phyloP scores from a whole-genome alignment of 805 yeast species.

The Hanseniaspora valbyensis region DNA sequence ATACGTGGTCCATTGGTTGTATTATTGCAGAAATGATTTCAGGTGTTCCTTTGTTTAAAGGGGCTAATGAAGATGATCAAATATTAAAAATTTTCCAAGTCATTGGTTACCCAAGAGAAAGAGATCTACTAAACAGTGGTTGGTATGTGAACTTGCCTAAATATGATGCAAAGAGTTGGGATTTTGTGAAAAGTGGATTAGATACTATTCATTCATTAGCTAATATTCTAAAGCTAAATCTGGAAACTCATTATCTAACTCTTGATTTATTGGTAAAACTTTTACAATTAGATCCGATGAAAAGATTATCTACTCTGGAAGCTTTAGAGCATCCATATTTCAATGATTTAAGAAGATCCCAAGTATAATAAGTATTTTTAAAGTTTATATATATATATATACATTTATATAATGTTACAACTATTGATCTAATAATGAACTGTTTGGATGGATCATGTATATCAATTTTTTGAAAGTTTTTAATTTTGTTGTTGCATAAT shows the following conservation, averaged over 20 bases:
- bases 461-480: conserved; percentile 30
- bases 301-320: conserved; percentile 41
- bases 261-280: conserved; percentile 30
- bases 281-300: conserved; percentile 44
- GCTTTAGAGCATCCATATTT: conserved; percentile 39
- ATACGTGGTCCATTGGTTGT: conserved; percentile 98
- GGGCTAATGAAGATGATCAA: conserved; percentile 96
- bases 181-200: conserved; percentile 38
- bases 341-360: conserved; percentile 24
- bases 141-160: conserved; percentile 97
- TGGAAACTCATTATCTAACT: conserved; percentile 25
- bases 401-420: too few relatives aligned
- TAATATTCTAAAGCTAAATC: conserved; percentile 25
- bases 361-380: not conserved
- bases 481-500: conserved; percentile 21
- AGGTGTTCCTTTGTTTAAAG: conserved; percentile 90
- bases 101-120: conserved; percentile 74
- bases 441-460: conserved; percentile 67
- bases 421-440: conserved; percentile 54
- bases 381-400: not conserved
- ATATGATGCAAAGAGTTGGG: conserved; percentile 82
- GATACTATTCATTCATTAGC: conserved; percentile 27
- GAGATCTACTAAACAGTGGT: conserved; percentile 41
- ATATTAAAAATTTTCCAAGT: conserved; percentile 84
- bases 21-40: conserved; percentile 97